Conservation (phyloP, 768 basidiomycete species). For the Suillus clintonianus region DNA sequence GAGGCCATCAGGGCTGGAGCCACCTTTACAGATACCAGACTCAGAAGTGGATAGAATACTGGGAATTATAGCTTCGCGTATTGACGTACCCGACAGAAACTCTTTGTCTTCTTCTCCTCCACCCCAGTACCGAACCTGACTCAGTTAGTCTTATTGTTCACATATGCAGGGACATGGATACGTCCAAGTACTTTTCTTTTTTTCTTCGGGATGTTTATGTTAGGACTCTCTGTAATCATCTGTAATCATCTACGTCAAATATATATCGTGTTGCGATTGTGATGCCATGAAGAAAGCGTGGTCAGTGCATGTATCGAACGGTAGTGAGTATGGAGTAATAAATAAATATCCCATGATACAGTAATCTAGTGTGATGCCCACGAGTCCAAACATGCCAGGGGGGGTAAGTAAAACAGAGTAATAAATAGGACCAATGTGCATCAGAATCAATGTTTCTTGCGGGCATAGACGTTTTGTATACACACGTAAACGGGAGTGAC, state of each 20-base stretch:
- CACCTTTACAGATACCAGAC: neutral
- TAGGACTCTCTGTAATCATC: neutral
- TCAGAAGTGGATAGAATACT: conserved; percentile 9
- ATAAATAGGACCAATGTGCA: conserved; percentile 5
- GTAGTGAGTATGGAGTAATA: conserved; percentile 9
- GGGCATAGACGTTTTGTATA: conserved; percentile 62
- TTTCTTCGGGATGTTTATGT: neutral
- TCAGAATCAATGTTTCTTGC: conserved; percentile 26
- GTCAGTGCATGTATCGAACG: conserved; percentile 8
- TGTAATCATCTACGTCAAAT: neutral
- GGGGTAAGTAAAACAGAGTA: neutral
- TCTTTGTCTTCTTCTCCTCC: neutral
- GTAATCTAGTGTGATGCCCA: conserved; percentile 23
- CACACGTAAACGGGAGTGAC: conserved; percentile 51
- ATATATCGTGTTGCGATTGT: neutral
- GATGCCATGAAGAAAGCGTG: neutral
- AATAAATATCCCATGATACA: conserved; percentile 14
- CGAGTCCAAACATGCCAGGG: conserved; percentile 8
- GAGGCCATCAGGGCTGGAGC: neutral
- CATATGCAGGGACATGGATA: neutral
- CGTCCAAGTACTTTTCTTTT: neutral
- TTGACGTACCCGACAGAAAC: conserved; percentile 1
- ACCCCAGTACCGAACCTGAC: conserved; percentile 7
- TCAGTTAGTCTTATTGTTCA: neutral
- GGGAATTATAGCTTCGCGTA: conserved; percentile 7